Evolutionary conservation across 192 early-diverging fungal species (phyloP), one percentile per base, ranked within the genome.

Genomic region (Irineochytrium annulatum): DNA sequence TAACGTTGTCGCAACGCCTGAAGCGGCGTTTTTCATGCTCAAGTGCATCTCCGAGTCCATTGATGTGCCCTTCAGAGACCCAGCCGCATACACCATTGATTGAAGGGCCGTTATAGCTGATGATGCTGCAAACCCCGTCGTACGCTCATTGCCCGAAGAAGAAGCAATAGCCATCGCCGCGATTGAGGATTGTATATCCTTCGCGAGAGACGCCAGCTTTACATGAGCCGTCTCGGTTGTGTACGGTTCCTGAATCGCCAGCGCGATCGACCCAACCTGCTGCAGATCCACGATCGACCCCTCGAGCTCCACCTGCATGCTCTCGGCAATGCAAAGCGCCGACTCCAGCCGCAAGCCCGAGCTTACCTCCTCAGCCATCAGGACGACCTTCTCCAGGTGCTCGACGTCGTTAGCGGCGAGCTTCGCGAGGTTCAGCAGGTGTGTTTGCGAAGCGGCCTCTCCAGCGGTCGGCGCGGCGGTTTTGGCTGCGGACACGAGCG

Each of bases 91-190:
- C 11, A 62, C 59, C 1, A 80, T 44, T 3, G 62, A 32, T 46
- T 80, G 77, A 17, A 80, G 54, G 2, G 67, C 69, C 2, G 56
- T 37, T 0, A 76, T 71, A 34, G 77, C 62, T 43, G 79, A 73
- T 11, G 73, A 65, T 3, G 74, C 77, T 6, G 74, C 75, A 4
- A 45, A 45, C 19, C 77, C 67, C 0, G 74, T 53, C 3, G 30
- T 37, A 48, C 60, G 68, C 28, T 70, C 72, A 35, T 72, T 66
- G 3, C 71, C 43, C 45, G 66, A 41, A 3, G 45, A 34, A 22
- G 65, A 65, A 0, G 71, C 70, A 20, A 58, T 45, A 16, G 45
- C 55, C 1, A 80, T 17, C 6, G 69, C 59, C 6, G 54, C 44
- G 28, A 80, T 69, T 17, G 67, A 72, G 16, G 14, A 30, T 19